Percentiles rank a stretch among this genome's conserved stretches.
These are phyloP conservation scores for Pestalotiopsis sp. DNA, from an alignment of 2,329 filamentous ascomycete genomes.

Conservation along the genomic window DNA sequence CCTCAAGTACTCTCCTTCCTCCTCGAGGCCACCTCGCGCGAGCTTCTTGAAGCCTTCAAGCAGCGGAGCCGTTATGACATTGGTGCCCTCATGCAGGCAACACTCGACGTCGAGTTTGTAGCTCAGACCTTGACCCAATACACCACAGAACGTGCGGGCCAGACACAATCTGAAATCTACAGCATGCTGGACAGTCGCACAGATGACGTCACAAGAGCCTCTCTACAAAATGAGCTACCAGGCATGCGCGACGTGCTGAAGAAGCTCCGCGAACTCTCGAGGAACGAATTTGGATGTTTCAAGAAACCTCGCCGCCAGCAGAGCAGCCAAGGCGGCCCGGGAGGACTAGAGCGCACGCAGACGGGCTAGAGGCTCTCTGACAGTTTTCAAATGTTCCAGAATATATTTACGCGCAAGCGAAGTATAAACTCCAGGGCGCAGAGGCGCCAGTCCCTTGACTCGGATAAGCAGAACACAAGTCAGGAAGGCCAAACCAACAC, in stretches of 20 bases:
- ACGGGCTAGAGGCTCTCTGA: constrained; percentile 28
- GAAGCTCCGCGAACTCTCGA: constrained; percentile 77
- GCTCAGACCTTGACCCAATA: constrained; percentile 91
- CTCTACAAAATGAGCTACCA: constrained; percentile 83
- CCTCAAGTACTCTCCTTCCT: constrained; percentile 83
- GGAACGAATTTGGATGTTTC: constrained; percentile 87
- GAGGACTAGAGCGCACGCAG: constrained; percentile 27
- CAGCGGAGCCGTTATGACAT: constrained; percentile 71
- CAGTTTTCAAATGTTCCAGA: neutral
- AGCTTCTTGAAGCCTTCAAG: constrained; percentile 82
- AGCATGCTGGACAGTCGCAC: constrained; percentile 87
- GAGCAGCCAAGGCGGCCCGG: constrained; percentile 9
- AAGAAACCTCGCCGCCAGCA: constrained; percentile 44
- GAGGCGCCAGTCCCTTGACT: neutral
- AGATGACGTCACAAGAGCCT: constrained; percentile 79
- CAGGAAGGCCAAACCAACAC: neutral
- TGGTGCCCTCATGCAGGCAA: constrained; percentile 90
- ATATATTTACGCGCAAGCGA: neutral
- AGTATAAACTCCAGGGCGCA: constrained; percentile 4
- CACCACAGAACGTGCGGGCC: constrained; percentile 78
- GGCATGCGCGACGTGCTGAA: constrained; percentile 90
- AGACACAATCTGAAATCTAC: constrained; percentile 89
- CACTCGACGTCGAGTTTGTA: constrained; percentile 94
- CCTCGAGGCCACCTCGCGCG: constrained; percentile 77
- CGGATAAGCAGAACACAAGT: neutral